A percentile compares a stretch with the other conserved stretches of the same genome.
phyloP scores from a whole-genome alignment of 2,329 filamentous ascomycete species.

The Nannizziopsis barbatae region DNA sequence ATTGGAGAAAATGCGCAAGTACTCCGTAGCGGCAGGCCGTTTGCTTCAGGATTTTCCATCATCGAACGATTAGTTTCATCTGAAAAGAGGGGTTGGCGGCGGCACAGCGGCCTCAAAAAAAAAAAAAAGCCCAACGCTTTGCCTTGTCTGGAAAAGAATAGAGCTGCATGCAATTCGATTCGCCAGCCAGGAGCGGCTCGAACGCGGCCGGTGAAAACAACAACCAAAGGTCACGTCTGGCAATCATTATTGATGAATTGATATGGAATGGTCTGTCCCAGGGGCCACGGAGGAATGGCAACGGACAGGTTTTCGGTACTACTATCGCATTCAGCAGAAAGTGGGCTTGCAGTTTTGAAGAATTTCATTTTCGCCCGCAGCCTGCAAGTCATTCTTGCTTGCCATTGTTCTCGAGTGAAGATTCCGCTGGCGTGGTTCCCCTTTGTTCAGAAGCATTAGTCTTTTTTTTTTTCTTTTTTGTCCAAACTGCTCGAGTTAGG shows the following conservation, averaged over 20 bases:
- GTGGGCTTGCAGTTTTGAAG: too few species aligned
- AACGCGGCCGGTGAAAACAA: background rate
- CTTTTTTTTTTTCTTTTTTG: background rate
- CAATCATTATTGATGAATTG: background rate
- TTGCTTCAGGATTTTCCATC: too few species aligned
- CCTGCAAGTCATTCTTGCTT: too few species aligned
- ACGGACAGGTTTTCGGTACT: too few species aligned
- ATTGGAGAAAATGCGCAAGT: background rate
- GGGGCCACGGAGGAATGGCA: too few species aligned
- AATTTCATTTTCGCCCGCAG: too few species aligned
- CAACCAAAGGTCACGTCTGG: background rate
- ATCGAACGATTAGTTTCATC: background rate
- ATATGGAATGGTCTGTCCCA: too few species aligned
- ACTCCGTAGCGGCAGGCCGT: background rate
- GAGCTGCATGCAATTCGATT: background rate
- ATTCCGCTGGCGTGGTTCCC: too few species aligned
- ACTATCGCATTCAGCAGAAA: too few species aligned
- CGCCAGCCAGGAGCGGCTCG: background rate
- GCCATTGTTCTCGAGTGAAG: too few species aligned
- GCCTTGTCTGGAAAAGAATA: background rate
- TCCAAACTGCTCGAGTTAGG: background rate
- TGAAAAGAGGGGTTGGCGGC: background rate
- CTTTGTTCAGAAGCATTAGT: too few species aligned
- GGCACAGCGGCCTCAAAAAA: background rate
- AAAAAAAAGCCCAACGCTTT: constrained; percentile 6